phyloP scores from a whole-genome alignment of 2,329 filamentous ascomycete species.

The Aspergillus alliaceus region DNA sequence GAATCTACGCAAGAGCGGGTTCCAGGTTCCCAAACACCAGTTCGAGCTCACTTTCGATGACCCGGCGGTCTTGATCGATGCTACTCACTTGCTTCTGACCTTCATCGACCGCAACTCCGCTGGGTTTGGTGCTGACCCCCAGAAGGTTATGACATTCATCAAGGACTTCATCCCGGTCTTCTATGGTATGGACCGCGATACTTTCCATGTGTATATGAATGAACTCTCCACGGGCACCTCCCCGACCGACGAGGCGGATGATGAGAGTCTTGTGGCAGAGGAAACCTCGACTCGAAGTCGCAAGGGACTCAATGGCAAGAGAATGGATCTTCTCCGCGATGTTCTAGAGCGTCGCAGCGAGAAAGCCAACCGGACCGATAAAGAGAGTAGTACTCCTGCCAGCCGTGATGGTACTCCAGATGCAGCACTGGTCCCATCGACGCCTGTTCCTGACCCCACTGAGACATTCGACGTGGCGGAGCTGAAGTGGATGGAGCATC shows the following conservation, averaged over 20 bases:
- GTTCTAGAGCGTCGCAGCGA: conserved; percentile 79
- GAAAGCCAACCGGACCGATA: conserved; percentile 68
- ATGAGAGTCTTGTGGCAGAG: conserved; percentile 64
- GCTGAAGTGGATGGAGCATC: conserved; percentile 61
- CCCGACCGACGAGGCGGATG: conserved; percentile 75
- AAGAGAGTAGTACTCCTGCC: conserved; percentile 74
- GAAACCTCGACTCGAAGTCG: conserved; percentile 71
- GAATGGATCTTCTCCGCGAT: conserved; percentile 74
- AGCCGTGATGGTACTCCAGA: conserved; percentile 92
- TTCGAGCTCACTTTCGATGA: conserved; percentile 74
- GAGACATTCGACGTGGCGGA: conserved; percentile 52
- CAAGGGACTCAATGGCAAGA: conserved; percentile 66
- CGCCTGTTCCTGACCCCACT: conserved; percentile 51
- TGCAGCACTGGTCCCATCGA: conserved; percentile 47
- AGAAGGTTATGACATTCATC: conserved; percentile 72
- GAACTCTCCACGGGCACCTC: conserved; percentile 70
- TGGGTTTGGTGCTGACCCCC: conserved; percentile 63
- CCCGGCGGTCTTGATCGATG: conserved; percentile 62
- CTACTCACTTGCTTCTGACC: conserved; percentile 48
- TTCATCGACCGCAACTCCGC: conserved; percentile 49
- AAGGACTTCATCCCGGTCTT: conserved; percentile 74
- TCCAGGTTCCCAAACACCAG: conserved; percentile 67
- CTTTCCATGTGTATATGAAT: conserved; percentile 64
- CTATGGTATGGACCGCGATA: conserved; percentile 72
- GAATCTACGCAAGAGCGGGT: conserved; percentile 63